phyloP scores from a whole-genome alignment of 306 rosid genomes.

The Vigna hirtella region DNA sequence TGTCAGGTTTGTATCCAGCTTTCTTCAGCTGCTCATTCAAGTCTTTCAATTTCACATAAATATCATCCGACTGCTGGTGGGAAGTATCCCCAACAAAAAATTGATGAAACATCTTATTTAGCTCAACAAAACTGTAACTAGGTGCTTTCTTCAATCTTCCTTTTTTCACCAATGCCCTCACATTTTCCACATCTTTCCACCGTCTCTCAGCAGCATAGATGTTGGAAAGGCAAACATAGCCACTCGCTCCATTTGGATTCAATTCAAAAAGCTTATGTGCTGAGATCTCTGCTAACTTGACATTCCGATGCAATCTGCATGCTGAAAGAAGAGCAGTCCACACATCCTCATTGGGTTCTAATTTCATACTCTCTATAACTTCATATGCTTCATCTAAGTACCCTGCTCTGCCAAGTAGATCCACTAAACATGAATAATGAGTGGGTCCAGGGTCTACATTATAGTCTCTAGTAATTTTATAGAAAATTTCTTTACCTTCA shows the following conservation, averaged over 20 bases:
- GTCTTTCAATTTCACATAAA: slow-evolving; percentile 55
- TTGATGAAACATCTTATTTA: slow-evolving; percentile 63
- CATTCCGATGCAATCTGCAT: slow-evolving; percentile 60
- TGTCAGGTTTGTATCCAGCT: slow-evolving; percentile 69
- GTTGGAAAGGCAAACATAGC: slow-evolving; percentile 73
- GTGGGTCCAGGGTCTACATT: slow-evolving; percentile 54
- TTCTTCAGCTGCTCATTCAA: slow-evolving; percentile 60
- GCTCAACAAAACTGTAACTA: slow-evolving; percentile 65
- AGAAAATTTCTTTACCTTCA: slow-evolving; percentile 62
- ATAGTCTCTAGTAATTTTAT: slow-evolving; percentile 52
- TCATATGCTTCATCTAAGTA: slow-evolving; percentile 62
- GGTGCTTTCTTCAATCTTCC: slow-evolving; percentile 59
- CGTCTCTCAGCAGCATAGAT: slow-evolving; percentile 64
- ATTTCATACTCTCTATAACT: slow-evolving; percentile 54
- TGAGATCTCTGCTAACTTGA: slow-evolving; percentile 63
- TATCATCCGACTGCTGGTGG: slow-evolving; percentile 55
- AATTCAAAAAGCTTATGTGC: slow-evolving; percentile 60
- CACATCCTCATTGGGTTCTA: slow-evolving; percentile 55
- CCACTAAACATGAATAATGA: slow-evolving; percentile 70
- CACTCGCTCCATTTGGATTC: slow-evolving; percentile 60
- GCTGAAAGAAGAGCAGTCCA: slow-evolving; percentile 70
- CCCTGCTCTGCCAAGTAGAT: slow-evolving; percentile 70
- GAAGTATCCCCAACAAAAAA: slow-evolving; percentile 64
- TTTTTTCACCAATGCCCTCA: slow-evolving; percentile 57
- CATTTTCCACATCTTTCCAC: slow-evolving; percentile 66